Base-by-base conservation (phyloP, 1,139 yeast genomes). In the Kodamaea alishanica region DNA sequence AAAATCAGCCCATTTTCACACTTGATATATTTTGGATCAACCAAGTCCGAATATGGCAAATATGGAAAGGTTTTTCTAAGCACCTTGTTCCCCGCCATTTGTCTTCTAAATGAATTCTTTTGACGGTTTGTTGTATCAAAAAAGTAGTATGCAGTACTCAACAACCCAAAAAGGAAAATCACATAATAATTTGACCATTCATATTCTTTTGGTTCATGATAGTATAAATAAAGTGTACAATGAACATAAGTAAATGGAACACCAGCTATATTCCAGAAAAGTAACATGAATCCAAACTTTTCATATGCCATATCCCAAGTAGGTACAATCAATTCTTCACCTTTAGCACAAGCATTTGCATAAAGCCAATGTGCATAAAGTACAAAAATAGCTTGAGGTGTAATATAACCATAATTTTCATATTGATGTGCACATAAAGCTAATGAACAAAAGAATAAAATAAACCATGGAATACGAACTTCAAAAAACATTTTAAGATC, bases 241-340 rank as follows among this genome's bases (percentile, higher is more conserved):
- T 89, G 96, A 65, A 96, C 88, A 70, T 92, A 92, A 35, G 97
- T 92, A 79, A 82, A 92, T 38, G 98, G 98, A 30, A 92, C 98
- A 54, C 98, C 98, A 28, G 97, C 96, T 63, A 92, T 88, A 69
- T 92, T 92, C 98, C 98, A 92, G 74, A 92, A 92, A 52, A 90
- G 80, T 51, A 92, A 79, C 97, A 92, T 89, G 71, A 94, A 92
- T 8, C 98, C 98, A 55, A 92, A 92, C 67, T 94, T 92, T 63
- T 92, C 98, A 63, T 92, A 92, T 34, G 96, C 97, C 97, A 92
- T 90, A 63, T 92, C 98, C 98, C 98, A 92, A 12, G 96, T 84
- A 48, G 97, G 96, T 44, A 90, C 96, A 61, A 92, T 90, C 54
- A 90, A 73, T 61, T 94, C 97, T 67, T 92, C 98, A 50, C 97